These are phyloP conservation scores for Globisporangium okanoganense DNA, from an alignment of 352 stramenopile genomes.

Conservation along the genomic window DNA sequence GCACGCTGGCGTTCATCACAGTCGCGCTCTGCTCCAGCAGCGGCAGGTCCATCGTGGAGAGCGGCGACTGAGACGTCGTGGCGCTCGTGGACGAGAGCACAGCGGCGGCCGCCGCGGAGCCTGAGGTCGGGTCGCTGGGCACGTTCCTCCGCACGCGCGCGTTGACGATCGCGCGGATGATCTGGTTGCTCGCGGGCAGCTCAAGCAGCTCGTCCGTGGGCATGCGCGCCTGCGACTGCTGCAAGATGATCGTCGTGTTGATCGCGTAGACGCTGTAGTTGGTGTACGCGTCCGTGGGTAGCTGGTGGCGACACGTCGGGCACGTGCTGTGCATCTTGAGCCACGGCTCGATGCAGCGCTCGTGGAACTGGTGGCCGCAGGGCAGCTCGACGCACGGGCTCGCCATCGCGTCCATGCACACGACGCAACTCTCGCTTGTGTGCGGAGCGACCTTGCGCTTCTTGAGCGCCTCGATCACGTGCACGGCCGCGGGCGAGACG, in stretches of 20 bases:
- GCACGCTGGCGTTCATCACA: constrained; percentile 76
- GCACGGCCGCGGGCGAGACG: constrained; percentile 64
- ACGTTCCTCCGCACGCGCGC: constrained; percentile 68
- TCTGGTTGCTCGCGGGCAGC: constrained; percentile 78
- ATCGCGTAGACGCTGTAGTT: constrained; percentile 89
- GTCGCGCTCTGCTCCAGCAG: constrained; percentile 49
- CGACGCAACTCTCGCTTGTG: constrained; percentile 47
- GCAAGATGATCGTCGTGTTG: constrained; percentile 88
- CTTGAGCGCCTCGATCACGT: constrained; percentile 63
- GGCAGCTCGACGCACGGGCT: constrained; percentile 60
- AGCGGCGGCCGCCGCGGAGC: background rate
- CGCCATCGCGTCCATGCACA: constrained; percentile 77
- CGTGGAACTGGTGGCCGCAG: constrained; percentile 81
- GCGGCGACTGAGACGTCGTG: constrained; percentile 20
- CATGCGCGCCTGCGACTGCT: constrained; percentile 79
- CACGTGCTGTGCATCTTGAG: constrained; percentile 86
- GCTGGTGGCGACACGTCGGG: constrained; percentile 73
- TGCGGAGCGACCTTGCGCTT: constrained; percentile 23
- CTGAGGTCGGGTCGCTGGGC: constrained; percentile 4
- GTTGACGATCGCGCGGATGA: constrained; percentile 85
- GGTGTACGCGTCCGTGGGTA: constrained; percentile 76
- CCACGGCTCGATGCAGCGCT: constrained; percentile 79
- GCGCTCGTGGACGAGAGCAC: background rate
- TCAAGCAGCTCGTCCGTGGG: constrained; percentile 72
- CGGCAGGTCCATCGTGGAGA: constrained; percentile 38